Evolutionary conservation across 192 early-diverging fungal genomes (phyloP).

Genomic region (Powellomyces hirtus): DNA sequence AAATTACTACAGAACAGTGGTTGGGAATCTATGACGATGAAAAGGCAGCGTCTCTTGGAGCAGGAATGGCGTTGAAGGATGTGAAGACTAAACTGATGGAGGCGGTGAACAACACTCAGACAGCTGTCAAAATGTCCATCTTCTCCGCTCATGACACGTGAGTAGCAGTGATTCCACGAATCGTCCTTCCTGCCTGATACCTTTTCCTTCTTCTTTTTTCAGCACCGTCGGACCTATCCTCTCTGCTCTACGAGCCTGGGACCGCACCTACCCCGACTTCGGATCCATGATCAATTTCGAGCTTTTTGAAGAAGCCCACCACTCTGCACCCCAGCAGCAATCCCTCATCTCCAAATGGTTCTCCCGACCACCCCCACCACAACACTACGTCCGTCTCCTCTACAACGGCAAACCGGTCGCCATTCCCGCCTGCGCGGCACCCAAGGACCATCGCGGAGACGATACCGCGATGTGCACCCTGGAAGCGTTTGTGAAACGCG

Average conservation of each 20-base stretch:
- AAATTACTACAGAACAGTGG: slow-evolving; percentile 28
- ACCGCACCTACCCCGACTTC: slow-evolving; percentile 27
- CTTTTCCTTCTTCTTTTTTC: not conserved
- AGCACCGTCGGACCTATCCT: slow-evolving; percentile 30
- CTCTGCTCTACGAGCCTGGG: slow-evolving; percentile 15
- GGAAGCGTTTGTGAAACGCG: slow-evolving; percentile 32
- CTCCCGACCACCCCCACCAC: not conserved
- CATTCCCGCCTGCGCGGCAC: slow-evolving; percentile 26
- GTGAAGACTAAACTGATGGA: slow-evolving; percentile 8
- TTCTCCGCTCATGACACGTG: slow-evolving; percentile 41
- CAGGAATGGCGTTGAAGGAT: slow-evolving; percentile 26
- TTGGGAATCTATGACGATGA: slow-evolving; percentile 18
- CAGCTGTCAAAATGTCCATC: slow-evolving; percentile 29
- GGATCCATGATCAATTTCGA: slow-evolving; percentile 28
- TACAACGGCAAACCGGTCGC: slow-evolving; percentile 29
- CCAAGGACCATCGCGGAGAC: slow-evolving; percentile 4
- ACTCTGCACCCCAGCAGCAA: too few relatives aligned
- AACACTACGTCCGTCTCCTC: slow-evolving; percentile 30
- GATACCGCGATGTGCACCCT: slow-evolving; percentile 35
- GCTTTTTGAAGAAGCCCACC: slow-evolving; percentile 21
- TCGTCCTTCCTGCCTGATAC: not conserved
- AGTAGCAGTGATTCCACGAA: not conserved
- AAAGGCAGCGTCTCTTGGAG: slow-evolving; percentile 10
- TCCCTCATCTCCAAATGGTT: not conserved
- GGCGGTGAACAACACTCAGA: not conserved